Evolutionary conservation across 1,284 basidiomycete species (phyloP), one percentile per base, ranked within the genome.

Genomic region (Cryptococcus sp.): DNA sequence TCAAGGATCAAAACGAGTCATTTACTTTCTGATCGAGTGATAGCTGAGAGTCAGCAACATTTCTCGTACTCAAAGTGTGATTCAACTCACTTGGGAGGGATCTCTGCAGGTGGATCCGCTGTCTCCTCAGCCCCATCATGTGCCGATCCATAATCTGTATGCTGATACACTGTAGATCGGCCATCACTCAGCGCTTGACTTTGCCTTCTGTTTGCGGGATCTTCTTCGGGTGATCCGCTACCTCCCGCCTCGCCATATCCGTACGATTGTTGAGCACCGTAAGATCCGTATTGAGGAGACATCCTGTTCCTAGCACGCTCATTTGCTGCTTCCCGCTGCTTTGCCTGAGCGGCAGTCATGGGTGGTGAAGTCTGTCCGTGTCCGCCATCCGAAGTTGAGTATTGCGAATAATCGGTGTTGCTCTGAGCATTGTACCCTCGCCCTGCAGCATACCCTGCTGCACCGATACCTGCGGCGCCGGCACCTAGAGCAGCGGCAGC

Each of bases 51-150:
- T 16, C 7, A 14, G 36, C 5, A n/a, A 5, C 7, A 7, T 5
- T 5, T 39, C 18, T 16, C 16, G 32, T 31, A 32, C n/a, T 7
- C 14, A 1, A 14, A 32, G 9, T 25, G 21, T 10, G 16, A n/a
- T 10, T n/a, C 34, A 14, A 64, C 68, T 63, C 53, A 72, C 67
- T 66, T 64, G 31, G 70, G 70, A 18, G 70, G 70, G 21, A 73
- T 69, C 61, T 73, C 70, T 24, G 56, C 44, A 19, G 60, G 40
- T 10, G 45, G 49, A 37, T 62, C 57, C 19, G 50, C 37, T 25
- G 41, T 51, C 21, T 58, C 56, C 18, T 53, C 56, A 1, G 51
- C 52, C 19, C 56, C 55, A 40, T 62, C 56, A 16, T 52, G 53
- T 36, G 61, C 50, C 34, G 56, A 58, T 10, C 57, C 53, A 57